Percentiles rank a stretch among this genome's conserved stretches.
These are phyloP conservation scores for Sporothrix pallida DNA, from an alignment of 2,329 filamentous ascomycete genomes.

Conservation along the genomic window DNA sequence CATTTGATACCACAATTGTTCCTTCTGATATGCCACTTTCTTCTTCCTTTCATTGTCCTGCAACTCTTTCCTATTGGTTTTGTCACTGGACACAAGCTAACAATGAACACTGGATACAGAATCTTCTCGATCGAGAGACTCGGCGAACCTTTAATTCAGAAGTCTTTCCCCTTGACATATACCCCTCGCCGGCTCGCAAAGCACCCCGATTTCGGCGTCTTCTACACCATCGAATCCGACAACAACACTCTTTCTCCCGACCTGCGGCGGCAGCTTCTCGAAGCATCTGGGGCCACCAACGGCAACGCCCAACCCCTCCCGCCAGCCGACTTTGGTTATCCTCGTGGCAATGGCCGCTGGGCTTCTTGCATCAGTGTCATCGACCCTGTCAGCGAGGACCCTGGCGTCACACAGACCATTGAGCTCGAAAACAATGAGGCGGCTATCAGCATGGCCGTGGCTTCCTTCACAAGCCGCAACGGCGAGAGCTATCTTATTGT, in stretches of 20 bases:
- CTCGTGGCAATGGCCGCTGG: constrained; percentile 84
- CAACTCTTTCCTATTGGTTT: background rate
- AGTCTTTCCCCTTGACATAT: constrained; percentile 84
- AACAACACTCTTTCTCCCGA: constrained; percentile 86
- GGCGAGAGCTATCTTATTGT: constrained; percentile 91
- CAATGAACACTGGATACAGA: constrained; percentile 50
- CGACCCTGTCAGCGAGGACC: constrained; percentile 78
- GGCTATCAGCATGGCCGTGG: constrained; percentile 82
- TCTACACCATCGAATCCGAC: constrained; percentile 93
- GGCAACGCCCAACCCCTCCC: constrained; percentile 74
- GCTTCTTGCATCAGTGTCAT: constrained; percentile 93
- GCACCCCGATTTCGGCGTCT: constrained; percentile 85
- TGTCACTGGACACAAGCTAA: constrained; percentile 44
- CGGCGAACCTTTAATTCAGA: constrained; percentile 82
- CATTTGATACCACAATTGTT: constrained; percentile 83
- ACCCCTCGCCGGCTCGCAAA: constrained; percentile 87
- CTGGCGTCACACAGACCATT: constrained; percentile 72
- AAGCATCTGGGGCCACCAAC: constrained; percentile 72
- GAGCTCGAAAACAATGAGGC: constrained; percentile 90
- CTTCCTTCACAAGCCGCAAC: constrained; percentile 86
- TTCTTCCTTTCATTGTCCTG: constrained; percentile 34
- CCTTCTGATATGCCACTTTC: constrained; percentile 74
- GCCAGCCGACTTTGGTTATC: constrained; percentile 86
- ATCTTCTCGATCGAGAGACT: constrained; percentile 92
- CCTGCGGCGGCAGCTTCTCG: constrained; percentile 75